These are phyloP conservation scores for Isatis lusitanica DNA, from an alignment of 441 rosid genomes.

Conservation along the genomic window DNA sequence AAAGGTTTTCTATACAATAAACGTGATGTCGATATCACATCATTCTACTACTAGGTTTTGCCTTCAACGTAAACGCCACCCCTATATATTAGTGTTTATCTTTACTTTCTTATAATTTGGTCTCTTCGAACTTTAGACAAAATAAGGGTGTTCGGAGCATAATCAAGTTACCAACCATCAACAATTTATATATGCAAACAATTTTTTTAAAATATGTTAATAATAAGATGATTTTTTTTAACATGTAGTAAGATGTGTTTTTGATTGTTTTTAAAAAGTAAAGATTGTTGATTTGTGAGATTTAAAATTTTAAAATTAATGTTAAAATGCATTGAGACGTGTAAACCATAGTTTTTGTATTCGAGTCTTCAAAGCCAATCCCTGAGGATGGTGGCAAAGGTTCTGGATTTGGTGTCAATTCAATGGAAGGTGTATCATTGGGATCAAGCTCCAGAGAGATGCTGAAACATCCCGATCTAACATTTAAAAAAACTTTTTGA, in stretches of 20 bases:
- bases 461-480: slow-evolving; percentile 18
- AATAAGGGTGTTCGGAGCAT: neutral
- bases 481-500: too few relatives aligned
- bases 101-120: neutral
- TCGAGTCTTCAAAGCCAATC: slow-evolving; percentile 62
- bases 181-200: neutral
- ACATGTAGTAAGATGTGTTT: neutral
- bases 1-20: neutral
- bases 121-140: neutral
- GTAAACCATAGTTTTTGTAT: slow-evolving; percentile 7
- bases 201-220: neutral
- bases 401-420: slow-evolving; percentile 55
- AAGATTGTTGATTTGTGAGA: neutral
- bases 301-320: neutral
- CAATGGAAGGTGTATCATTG: slow-evolving; percentile 59
- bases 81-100: neutral
- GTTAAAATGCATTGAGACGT: neutral
- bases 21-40: neutral
- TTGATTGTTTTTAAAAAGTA: neutral
- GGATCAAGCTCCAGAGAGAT: slow-evolving; percentile 72
- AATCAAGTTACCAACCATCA: too few relatives aligned
- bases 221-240: too few relatives aligned
- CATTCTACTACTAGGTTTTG: neutral
- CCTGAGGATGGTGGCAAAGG: slow-evolving; percentile 74
- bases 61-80: neutral